These are phyloP conservation scores for Citrus mangshanensis DNA, from an alignment of 345 rosid genomes.

Conservation along the genomic window DNA sequence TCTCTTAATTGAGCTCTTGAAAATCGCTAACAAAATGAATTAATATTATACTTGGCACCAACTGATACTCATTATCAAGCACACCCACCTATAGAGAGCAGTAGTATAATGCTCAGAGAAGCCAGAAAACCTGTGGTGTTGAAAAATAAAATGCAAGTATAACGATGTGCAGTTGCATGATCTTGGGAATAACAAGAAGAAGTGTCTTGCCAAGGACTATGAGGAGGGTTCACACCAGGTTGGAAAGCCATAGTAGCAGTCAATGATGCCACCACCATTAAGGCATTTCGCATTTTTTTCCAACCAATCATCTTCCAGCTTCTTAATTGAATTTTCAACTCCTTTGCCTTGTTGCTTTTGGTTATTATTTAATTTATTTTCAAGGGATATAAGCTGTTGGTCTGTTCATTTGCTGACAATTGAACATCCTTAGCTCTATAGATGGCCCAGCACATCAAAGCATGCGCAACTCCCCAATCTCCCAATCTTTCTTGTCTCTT, in stretches of 20 bases:
- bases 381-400: neutral
- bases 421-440: neutral
- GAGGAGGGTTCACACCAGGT: constrained; percentile 27
- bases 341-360: neutral
- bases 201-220: constrained; percentile 11
- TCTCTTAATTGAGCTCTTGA: no score
- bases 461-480: neutral
- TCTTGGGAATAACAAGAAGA: neutral
- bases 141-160: neutral
- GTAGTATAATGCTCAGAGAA: constrained; percentile 22
- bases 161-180: neutral
- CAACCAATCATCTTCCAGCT: neutral
- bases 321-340: neutral
- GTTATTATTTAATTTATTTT: neutral
- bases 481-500: neutral
- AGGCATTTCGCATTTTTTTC: constrained; percentile 13
- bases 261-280: constrained; percentile 32
- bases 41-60: no score
- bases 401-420: neutral
- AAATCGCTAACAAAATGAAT: no score
- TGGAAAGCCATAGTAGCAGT: constrained; percentile 34
- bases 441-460: neutral
- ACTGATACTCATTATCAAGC: no score
- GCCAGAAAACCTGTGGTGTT: constrained; percentile 19
- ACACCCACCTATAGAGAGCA: no score